Percentiles rank a stretch among this genome's conserved stretches.
phyloP scores from a whole-genome alignment of 164 flowering plant species.

The Platanus orientalis region DNA sequence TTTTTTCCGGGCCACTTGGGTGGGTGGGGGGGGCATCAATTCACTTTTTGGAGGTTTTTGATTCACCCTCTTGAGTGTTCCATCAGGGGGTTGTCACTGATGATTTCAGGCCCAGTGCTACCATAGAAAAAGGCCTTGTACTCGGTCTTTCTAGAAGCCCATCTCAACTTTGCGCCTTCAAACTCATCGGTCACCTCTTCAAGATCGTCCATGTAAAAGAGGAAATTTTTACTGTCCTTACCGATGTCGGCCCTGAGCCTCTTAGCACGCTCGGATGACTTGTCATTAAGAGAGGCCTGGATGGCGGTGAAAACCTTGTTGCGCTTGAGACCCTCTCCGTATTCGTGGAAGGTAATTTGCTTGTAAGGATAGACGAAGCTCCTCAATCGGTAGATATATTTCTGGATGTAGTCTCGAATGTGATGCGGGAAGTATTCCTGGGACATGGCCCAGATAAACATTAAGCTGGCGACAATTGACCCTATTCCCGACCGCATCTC shows the following conservation, averaged over 20 bases:
- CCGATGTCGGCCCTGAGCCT: neutral
- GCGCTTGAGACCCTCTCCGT: neutral
- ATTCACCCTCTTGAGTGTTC: too few species aligned
- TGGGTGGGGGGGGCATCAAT: too few species aligned
- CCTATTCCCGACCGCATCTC: neutral
- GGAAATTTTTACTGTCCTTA: neutral
- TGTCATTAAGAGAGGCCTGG: neutral
- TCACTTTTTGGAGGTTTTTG: too few species aligned
- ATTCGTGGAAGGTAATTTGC: neutral
- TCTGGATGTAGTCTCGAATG: neutral
- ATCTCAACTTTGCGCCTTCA: neutral
- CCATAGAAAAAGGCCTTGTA: neutral
- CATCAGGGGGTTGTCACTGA: too few species aligned
- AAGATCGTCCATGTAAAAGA: neutral
- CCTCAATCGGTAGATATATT: neutral
- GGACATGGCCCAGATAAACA: neutral
- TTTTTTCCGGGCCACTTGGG: too few species aligned
- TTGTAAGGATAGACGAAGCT: neutral
- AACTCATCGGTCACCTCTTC: neutral
- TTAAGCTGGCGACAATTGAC: neutral
- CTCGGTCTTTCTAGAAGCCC: neutral
- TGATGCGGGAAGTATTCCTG: neutral
- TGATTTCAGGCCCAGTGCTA: too few species aligned
- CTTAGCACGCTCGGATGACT: neutral
- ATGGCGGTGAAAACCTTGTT: neutral